phyloP scores from a whole-genome alignment of 257 asterid genomes.

The Solanum microdontum region DNA sequence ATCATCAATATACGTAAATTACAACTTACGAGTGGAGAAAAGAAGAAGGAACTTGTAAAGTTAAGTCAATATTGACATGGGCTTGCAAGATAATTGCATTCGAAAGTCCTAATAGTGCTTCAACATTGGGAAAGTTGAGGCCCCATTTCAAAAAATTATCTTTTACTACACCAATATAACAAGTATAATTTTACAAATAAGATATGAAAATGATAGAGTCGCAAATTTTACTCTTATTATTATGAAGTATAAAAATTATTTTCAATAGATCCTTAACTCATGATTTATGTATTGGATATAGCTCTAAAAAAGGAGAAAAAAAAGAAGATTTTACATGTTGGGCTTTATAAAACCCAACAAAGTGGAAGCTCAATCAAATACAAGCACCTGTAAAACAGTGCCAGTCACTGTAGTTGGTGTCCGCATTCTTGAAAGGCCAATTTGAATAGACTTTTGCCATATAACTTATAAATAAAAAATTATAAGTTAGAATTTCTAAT shows the following conservation, averaged over 20 bases:
- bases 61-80: neutral
- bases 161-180: neutral
- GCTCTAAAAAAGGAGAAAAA: too few species aligned
- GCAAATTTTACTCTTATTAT: neutral
- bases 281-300: too few species aligned
- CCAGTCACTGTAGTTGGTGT: neutral
- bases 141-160: neutral
- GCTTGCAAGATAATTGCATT: neutral
- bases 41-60: neutral
- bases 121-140: neutral
- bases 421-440: neutral
- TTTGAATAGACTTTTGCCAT: fast-evolving
- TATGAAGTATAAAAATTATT: neutral
- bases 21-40: neutral
- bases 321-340: neutral
- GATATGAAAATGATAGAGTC: fast-evolving
- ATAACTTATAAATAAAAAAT: too few species aligned
- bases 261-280: too few species aligned
- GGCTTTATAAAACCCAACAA: neutral
- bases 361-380: too few species aligned
- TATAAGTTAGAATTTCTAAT: too few species aligned
- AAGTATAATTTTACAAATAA: neutral
- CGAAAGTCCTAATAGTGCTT: neutral
- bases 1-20: neutral
- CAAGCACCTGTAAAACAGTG: neutral